Evolutionary conservation across 1,284 basidiomycete species (phyloP).

Genomic region (Veloboletus limbatus): DNA sequence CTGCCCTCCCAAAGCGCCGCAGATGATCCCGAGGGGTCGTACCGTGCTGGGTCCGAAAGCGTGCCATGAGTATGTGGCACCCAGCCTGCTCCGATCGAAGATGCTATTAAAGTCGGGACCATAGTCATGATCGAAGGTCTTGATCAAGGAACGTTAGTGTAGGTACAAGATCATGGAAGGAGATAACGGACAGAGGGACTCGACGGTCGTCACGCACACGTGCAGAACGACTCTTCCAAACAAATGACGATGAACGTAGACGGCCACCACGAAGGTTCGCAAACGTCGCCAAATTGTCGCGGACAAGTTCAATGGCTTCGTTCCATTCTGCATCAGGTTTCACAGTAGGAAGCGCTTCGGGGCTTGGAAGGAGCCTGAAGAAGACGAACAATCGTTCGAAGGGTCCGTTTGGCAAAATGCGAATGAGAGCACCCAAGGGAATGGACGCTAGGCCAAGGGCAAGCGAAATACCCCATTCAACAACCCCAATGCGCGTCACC

Average conservation of each 20-base stretch:
- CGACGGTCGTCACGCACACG: constrained; percentile 50
- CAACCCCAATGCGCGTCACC: constrained; percentile 75
- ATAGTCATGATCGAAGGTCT: constrained; percentile 78
- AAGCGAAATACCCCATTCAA: constrained; percentile 93
- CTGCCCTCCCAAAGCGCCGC: constrained; percentile 80
- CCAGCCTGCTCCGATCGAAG: constrained; percentile 82
- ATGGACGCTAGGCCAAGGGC: constrained; percentile 85
- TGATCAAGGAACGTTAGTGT: constrained; percentile 7
- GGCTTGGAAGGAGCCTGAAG: constrained; percentile 65
- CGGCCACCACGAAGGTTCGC: constrained; percentile 83
- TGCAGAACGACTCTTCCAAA: constrained; percentile 71
- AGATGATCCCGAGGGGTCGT: constrained; percentile 76
- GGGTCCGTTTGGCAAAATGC: constrained; percentile 79
- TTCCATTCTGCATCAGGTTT: constrained; percentile 70
- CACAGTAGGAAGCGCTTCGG: constrained; percentile 65
- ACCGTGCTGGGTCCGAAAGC: constrained; percentile 70
- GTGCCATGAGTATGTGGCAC: constrained; percentile 53
- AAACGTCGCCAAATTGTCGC: constrained; percentile 83
- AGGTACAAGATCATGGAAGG: background rate
- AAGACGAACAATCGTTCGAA: constrained; percentile 73
- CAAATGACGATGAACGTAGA: constrained; percentile 78
- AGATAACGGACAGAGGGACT: constrained; percentile 37
- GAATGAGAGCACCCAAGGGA: constrained; percentile 83
- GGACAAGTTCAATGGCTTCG: constrained; percentile 71
- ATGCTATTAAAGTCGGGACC: constrained; percentile 84